Evolutionary conservation across 2,329 filamentous ascomycete genomes (phyloP).

Genomic region (Amphichorda felina): DNA sequence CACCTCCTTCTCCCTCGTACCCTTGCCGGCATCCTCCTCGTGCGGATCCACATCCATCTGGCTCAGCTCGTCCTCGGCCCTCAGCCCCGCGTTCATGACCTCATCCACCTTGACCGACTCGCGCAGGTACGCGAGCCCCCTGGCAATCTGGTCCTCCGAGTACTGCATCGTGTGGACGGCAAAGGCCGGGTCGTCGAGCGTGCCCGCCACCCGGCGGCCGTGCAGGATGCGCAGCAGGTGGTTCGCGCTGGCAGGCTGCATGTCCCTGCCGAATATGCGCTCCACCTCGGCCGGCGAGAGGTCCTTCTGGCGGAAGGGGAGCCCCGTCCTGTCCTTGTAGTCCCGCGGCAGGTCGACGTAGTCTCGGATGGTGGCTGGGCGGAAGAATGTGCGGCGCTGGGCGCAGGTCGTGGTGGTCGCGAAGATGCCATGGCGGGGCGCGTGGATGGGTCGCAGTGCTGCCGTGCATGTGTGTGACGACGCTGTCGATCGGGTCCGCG

Average conservation of each 20-base stretch:
- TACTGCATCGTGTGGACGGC: slow-evolving; percentile 33
- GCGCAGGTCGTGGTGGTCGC: slow-evolving; percentile 5
- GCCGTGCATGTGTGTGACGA: slow-evolving; percentile 3
- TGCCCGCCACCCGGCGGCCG: slow-evolving; percentile 51
- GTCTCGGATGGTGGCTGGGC: slow-evolving; percentile 28
- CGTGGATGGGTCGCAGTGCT: background rate
- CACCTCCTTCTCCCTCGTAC: background rate
- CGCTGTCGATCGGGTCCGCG: slow-evolving; percentile 2
- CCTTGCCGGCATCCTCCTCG: slow-evolving; percentile 9
- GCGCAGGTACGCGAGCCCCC: slow-evolving; percentile 43
- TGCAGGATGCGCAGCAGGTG: slow-evolving; percentile 45
- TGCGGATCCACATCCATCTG: slow-evolving; percentile 21
- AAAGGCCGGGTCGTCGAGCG: slow-evolving; percentile 45
- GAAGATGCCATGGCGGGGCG: background rate
- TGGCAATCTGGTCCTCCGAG: slow-evolving; percentile 25
- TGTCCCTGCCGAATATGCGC: slow-evolving; percentile 35
- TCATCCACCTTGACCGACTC: slow-evolving; percentile 45
- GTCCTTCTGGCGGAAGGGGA: slow-evolving; percentile 39
- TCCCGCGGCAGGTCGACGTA: slow-evolving; percentile 46
- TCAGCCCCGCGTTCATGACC: slow-evolving; percentile 44
- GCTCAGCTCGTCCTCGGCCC: slow-evolving; percentile 50
- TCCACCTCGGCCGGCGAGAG: slow-evolving; percentile 33
- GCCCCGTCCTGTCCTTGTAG: slow-evolving; percentile 43
- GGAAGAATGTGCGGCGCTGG: slow-evolving; percentile 20
- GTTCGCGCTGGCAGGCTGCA: slow-evolving; percentile 35